A percentile compares a stretch with the other conserved stretches of the same genome.
Conservation (phyloP, 352 stramenopile genomes). For the Aphanomyces invadans region DNA sequence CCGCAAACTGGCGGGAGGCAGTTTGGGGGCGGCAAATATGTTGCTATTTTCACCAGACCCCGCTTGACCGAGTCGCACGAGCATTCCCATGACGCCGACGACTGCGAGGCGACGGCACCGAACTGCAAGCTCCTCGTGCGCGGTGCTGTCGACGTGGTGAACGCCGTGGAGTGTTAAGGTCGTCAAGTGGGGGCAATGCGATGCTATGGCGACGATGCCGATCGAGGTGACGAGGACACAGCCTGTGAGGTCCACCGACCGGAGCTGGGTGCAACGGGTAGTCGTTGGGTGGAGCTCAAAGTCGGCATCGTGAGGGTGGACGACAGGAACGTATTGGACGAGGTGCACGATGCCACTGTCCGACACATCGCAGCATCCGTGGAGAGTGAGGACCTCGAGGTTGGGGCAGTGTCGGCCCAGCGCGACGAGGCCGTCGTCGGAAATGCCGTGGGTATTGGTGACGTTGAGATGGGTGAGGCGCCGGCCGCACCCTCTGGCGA, state of each 20-base stretch:
- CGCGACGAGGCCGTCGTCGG: constrained; percentile 45
- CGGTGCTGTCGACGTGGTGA: constrained; percentile 33
- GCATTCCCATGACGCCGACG: constrained; percentile 48
- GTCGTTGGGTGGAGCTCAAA: constrained; percentile 28
- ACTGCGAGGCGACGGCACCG: constrained; percentile 36
- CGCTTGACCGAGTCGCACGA: no score
- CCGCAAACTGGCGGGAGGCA: constrained; percentile 32
- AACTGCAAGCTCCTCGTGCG: constrained; percentile 29
- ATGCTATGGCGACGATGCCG: constrained; percentile 34
- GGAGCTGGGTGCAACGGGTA: constrained; percentile 37
- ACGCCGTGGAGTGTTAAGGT: constrained; percentile 54
- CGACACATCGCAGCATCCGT: constrained; percentile 47
- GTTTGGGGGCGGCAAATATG: constrained; percentile 61
- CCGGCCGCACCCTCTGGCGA: constrained; percentile 36
- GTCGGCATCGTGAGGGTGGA: constrained; percentile 28
- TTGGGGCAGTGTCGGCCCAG: constrained; percentile 36
- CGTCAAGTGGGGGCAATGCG: constrained; percentile 34
- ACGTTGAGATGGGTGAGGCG: constrained; percentile 43
- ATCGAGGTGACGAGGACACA: constrained; percentile 58
- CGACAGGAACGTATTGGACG: constrained; percentile 30
- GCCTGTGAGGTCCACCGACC: constrained; percentile 47
- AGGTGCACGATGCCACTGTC: constrained; percentile 47
- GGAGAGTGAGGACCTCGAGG: constrained; percentile 37
- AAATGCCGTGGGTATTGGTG: constrained; percentile 42
- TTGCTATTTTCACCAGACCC: constrained; percentile 27